A percentile compares a stretch with the other conserved stretches of the same genome.
Evolutionary conservation across 2,329 filamentous ascomycete species (phyloP).

Genomic region (Colletotrichum godetiae): DNA sequence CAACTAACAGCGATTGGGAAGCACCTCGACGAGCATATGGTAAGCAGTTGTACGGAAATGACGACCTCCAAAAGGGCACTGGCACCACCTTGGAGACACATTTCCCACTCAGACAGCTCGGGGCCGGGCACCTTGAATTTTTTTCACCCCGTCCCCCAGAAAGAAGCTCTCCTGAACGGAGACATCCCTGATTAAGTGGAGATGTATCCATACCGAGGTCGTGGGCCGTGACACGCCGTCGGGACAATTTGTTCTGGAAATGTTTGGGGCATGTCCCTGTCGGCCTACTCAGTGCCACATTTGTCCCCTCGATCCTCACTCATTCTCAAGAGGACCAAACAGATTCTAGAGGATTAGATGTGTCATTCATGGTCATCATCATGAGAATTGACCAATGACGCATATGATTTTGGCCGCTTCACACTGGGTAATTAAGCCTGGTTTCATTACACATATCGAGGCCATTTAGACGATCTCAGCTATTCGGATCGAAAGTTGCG

Average conservation of each 20-base stretch:
- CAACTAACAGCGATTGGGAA: no score
- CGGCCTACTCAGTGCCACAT: neutral
- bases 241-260: neutral
- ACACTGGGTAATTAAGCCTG: no score
- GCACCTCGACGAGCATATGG: no score
- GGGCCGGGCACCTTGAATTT: no score
- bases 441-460: no score
- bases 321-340: neutral
- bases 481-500: conserved; percentile 25
- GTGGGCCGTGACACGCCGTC: conserved; percentile 2
- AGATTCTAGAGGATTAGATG: neutral
- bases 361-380: neutral
- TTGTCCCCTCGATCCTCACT: neutral
- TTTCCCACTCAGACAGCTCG: no score
- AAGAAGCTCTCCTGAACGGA: neutral
- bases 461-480: neutral
- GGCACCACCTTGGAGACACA: no score
- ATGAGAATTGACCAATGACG: no score
- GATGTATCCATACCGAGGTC: conserved; percentile 15
- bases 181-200: neutral
- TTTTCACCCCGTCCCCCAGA: neutral
- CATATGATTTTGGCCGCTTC: no score
- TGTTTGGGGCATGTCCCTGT: conserved; percentile 1
- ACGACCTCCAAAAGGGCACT: no score
- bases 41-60: no score